Percentiles rank a stretch among this genome's conserved stretches.
Evolutionary conservation across 805 yeast species (phyloP).

Genomic region (Suhomyces faveliae): DNA sequence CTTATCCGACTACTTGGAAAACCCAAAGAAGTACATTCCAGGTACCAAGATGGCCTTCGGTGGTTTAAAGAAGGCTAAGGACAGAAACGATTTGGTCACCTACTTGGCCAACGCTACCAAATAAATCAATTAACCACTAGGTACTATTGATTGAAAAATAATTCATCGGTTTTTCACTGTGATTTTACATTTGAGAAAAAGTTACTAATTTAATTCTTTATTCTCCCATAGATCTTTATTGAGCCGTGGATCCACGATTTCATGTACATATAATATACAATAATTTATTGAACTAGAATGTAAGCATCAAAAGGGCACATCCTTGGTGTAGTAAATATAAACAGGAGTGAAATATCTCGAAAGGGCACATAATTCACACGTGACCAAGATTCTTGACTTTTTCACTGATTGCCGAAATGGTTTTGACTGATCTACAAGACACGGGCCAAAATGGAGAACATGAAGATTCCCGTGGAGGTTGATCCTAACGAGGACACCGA

Average conservation of each 20-base stretch:
- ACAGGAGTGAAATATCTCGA: too few relatives aligned
- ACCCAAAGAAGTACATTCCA: constrained; percentile 99
- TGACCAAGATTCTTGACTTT: background rate
- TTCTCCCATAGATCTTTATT: background rate
- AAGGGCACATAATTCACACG: background rate
- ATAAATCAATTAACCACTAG: constrained; percentile 17
- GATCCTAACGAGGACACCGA: constrained; percentile 97
- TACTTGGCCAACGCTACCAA: constrained; percentile 59
- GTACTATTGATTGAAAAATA: background rate
- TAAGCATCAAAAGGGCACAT: too few relatives aligned
- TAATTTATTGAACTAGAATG: background rate
- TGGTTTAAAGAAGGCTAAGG: constrained; percentile 98
- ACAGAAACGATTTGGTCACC: constrained; percentile 94
- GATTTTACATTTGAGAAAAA: background rate
- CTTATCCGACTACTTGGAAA: constrained; percentile 93
- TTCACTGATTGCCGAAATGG: too few relatives aligned
- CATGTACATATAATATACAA: background rate
- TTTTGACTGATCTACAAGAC: background rate
- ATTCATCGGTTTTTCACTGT: background rate
- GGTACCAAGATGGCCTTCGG: constrained; percentile 99
- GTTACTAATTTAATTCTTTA: background rate
- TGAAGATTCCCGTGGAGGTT: constrained; percentile 75
- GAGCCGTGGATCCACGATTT: background rate
- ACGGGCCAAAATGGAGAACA: constrained; percentile 10
- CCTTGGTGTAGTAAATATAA: too few relatives aligned